A percentile compares a stretch with the other conserved stretches of the same genome.
Conservation (phyloP, 805 yeast species). For the Metschnikowia kofuensis region DNA sequence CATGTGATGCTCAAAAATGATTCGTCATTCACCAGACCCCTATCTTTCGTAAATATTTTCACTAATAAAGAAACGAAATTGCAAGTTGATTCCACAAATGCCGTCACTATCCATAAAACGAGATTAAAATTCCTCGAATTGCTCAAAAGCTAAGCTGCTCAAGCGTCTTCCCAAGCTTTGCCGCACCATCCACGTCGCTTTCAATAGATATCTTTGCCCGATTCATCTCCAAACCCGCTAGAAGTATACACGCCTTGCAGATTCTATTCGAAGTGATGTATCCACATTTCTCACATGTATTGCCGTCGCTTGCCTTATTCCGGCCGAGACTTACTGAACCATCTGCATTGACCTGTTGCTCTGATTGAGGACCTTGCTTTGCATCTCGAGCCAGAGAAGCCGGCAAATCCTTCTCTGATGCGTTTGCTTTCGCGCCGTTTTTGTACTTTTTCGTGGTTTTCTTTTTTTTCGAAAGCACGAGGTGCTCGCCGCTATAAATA, state of each 20-base stretch:
- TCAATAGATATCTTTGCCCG: constrained; percentile 66
- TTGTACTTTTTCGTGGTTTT: constrained; percentile 37
- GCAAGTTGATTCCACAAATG: no score
- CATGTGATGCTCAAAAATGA: no score
- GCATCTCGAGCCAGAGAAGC: not conserved
- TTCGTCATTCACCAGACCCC: no score
- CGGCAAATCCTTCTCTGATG: not conserved
- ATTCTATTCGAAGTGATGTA: constrained; percentile 82
- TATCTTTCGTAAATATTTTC: no score
- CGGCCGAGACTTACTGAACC: constrained; percentile 53
- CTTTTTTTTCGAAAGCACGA: constrained; percentile 61
- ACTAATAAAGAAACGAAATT: no score
- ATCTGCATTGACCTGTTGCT: constrained; percentile 54
- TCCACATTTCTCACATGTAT: constrained; percentile 84
- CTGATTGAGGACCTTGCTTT: constrained; percentile 20
- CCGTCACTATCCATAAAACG: no score
- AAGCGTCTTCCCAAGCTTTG: constrained; percentile 55
- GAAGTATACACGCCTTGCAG: constrained; percentile 88
- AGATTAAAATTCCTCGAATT: no score
- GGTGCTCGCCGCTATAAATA: constrained; percentile 88
- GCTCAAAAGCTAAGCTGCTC: constrained; percentile 60
- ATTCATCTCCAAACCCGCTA: constrained; percentile 78
- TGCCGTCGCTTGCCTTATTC: constrained; percentile 48
- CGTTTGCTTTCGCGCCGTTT: constrained; percentile 22
- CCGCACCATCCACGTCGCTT: constrained; percentile 61